phyloP scores from a whole-genome alignment of 2,329 filamentous ascomycete species.

The Colletotrichum lini region DNA sequence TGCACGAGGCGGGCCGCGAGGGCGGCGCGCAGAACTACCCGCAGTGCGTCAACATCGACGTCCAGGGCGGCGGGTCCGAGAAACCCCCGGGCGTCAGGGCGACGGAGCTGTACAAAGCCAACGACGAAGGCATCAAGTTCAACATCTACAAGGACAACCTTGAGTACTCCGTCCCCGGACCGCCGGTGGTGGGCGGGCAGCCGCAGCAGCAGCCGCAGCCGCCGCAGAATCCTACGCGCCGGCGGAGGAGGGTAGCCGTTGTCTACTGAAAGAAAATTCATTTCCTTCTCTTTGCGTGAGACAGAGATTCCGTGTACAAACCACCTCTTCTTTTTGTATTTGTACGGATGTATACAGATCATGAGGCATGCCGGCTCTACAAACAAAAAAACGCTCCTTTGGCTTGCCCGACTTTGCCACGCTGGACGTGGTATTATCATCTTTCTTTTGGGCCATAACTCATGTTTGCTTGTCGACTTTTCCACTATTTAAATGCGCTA shows the following conservation, averaged over 20 bases:
- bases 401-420: slow-evolving; percentile 9
- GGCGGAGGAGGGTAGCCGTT: slow-evolving; percentile 28
- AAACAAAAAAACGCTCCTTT: slow-evolving; percentile 13
- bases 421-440: slow-evolving; percentile 20
- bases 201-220: slow-evolving; percentile 12
- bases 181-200: slow-evolving; percentile 45
- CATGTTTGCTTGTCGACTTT: background rate
- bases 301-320: background rate
- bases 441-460: background rate
- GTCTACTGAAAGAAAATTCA: slow-evolving; percentile 15
- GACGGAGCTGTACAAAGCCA: slow-evolving; percentile 54
- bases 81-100: slow-evolving; percentile 50
- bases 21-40: slow-evolving; percentile 65
- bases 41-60: slow-evolving; percentile 70
- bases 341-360: slow-evolving; percentile 19
- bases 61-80: slow-evolving; percentile 58
- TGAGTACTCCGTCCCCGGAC: slow-evolving; percentile 52
- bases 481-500: background rate
- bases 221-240: slow-evolving; percentile 4
- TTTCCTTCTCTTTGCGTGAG: no score
- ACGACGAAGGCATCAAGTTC: slow-evolving; percentile 54
- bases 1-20: slow-evolving; percentile 62
- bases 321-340: slow-evolving; percentile 3
- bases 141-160: slow-evolving; percentile 51
- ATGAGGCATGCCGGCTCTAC: slow-evolving; percentile 9